Percentiles rank a stretch among this genome's conserved stretches.
Conservation (phyloP, 139 green algal genomes). For the Coccomyxa sp. region DNA sequence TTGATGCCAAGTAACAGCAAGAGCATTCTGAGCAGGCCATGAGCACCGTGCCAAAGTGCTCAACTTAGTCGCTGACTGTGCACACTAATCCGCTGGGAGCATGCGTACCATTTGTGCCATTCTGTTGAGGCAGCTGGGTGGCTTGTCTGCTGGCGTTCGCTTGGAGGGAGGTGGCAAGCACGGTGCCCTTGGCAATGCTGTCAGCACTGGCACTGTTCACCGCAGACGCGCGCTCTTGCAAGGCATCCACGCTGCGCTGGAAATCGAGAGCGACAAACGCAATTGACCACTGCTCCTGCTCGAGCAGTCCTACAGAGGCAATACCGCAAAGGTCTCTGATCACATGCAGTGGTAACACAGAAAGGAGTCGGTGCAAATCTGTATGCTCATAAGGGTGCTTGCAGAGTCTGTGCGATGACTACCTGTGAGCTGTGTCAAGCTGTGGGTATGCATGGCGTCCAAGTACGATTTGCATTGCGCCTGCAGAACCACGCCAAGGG, state of each 20-base stretch:
- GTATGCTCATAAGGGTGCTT: not conserved
- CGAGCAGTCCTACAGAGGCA: conserved; percentile 25
- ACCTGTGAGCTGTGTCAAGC: conserved; percentile 38
- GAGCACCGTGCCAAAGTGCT: too few species aligned
- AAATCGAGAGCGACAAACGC: conserved; percentile 36
- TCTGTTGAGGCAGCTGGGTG: too few species aligned
- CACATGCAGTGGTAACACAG: too few species aligned
- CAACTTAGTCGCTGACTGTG: too few species aligned
- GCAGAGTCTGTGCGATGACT: not conserved
- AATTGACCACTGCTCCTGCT: conserved; percentile 64
- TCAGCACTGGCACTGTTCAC: too few species aligned
- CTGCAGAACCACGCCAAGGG: conserved; percentile 31
- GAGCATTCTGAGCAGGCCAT: too few species aligned
- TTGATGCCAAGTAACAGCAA: not conserved
- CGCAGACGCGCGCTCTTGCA: not conserved
- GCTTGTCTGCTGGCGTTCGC: not conserved
- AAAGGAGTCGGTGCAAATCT: not conserved
- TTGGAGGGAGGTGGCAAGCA: too few species aligned
- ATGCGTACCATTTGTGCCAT: too few species aligned
- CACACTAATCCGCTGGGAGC: too few species aligned
- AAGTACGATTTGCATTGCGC: conserved; percentile 65
- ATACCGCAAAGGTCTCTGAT: not conserved
- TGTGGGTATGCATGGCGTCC: conserved; percentile 46
- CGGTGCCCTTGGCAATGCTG: too few species aligned
- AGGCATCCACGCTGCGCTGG: not conserved